Percentiles rank a stretch among this genome's conserved stretches.
phyloP scores from a whole-genome alignment of 129 eudicot species.

The Tanacetum coccineum region DNA sequence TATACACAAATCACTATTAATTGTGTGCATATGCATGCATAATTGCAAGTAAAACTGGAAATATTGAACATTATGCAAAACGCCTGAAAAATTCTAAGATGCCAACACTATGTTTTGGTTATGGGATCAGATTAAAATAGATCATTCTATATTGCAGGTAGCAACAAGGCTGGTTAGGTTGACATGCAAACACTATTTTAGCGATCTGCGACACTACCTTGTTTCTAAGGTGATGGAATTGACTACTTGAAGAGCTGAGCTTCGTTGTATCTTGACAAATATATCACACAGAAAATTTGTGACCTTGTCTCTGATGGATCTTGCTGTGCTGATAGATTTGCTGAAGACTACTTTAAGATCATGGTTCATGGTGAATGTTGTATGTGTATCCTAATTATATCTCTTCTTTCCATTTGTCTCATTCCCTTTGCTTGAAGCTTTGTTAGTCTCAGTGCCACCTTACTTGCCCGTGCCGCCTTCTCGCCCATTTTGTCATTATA shows the following conservation, averaged over 20 bases:
- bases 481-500: neutral
- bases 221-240: neutral
- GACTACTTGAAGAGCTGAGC: conserved; percentile 15
- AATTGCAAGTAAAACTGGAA: neutral
- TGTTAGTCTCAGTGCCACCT: too few species aligned
- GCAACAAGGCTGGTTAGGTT: too few species aligned
- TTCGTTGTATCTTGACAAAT: neutral
- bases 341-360: too few species aligned
- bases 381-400: conserved; percentile 2
- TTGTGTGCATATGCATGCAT: neutral
- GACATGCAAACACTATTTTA: too few species aligned
- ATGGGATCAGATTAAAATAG: too few species aligned
- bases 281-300: neutral
- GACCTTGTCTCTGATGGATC: neutral
- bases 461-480: too few species aligned
- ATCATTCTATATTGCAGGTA: too few species aligned
- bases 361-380: neutral
- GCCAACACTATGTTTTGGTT: neutral
- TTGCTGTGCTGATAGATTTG: too few species aligned
- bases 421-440: neutral
- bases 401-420: neutral
- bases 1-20: neutral
- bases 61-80: neutral
- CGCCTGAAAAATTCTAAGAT: neutral
- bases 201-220: too few species aligned